Percentiles rank a stretch among this genome's conserved stretches.
Conservation (phyloP, 208 protist species). For the Trypanosoma avium region DNA sequence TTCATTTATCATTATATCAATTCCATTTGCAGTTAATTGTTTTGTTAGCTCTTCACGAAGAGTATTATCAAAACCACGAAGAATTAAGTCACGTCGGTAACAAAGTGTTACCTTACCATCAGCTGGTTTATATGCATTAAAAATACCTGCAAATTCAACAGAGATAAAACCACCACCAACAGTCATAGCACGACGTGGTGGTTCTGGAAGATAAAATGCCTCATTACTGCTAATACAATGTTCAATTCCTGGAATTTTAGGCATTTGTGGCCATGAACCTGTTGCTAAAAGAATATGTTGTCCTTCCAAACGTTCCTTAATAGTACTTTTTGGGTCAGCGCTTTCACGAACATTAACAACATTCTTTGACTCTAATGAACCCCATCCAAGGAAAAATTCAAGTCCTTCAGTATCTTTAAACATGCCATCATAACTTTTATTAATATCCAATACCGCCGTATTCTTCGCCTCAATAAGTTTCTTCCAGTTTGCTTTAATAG, state of each 20-base stretch:
- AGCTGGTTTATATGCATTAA: constrained; percentile 83
- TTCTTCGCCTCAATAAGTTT: constrained; percentile 90
- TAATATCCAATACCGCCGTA: constrained; percentile 80
- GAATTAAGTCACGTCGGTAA: constrained; percentile 79
- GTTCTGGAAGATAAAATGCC: constrained; percentile 84
- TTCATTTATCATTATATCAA: constrained; percentile 71
- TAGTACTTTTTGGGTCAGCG: constrained; percentile 41
- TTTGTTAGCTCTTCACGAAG: constrained; percentile 72
- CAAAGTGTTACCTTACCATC: constrained; percentile 69
- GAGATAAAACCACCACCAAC: constrained; percentile 92
- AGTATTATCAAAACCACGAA: constrained; percentile 87
- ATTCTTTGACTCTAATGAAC: constrained; percentile 62
- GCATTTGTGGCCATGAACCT: constrained; percentile 84
- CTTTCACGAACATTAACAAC: constrained; percentile 74
- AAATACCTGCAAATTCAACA: constrained; percentile 91
- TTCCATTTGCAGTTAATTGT: constrained; percentile 82
- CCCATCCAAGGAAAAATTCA: constrained; percentile 84
- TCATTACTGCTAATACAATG: constrained; percentile 92
- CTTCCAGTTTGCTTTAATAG: constrained; percentile 73
- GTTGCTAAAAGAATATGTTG: constrained; percentile 84
- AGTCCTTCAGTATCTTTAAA: constrained; percentile 84
- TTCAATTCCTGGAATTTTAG: constrained; percentile 78
- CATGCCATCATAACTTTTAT: constrained; percentile 91
- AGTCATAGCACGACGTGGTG: constrained; percentile 73
- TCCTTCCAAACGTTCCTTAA: constrained; percentile 61